These are phyloP conservation scores for Solanum habrochaites DNA, from an alignment of 257 asterid species.

Conservation along the genomic window DNA sequence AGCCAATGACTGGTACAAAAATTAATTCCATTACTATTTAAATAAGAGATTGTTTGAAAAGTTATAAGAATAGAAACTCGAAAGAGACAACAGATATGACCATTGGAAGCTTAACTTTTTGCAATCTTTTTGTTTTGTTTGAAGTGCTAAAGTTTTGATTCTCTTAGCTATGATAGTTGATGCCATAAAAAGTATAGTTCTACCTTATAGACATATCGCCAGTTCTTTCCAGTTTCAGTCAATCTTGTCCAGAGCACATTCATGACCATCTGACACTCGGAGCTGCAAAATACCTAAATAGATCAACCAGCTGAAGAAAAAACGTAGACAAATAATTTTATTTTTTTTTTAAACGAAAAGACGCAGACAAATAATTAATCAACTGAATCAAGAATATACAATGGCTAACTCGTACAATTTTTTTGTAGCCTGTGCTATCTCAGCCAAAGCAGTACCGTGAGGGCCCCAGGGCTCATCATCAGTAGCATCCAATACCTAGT, in stretches of 20 bases:
- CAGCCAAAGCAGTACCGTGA: conserved; percentile 91
- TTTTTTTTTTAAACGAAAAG: neutral
- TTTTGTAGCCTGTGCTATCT: conserved; percentile 85
- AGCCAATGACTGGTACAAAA: conserved; percentile 54
- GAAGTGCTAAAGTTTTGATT: neutral
- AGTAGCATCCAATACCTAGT: conserved; percentile 88
- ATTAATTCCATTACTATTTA: neutral
- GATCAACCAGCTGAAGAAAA: conserved; percentile 13
- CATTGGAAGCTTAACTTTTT: neutral
- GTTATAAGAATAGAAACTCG: neutral
- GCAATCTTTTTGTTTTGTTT: neutral
- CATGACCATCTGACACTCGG: conserved; percentile 86
- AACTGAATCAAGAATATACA: neutral
- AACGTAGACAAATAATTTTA: neutral
- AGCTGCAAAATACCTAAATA: conserved; percentile 43
- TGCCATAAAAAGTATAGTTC: neutral
- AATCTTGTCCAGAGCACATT: conserved; percentile 85
- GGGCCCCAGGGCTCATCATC: conserved; percentile 99
- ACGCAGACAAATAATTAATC: neutral
- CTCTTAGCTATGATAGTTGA: neutral
- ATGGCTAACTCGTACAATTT: conserved; percentile 46
- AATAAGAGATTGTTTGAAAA: neutral
- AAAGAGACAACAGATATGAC: neutral
- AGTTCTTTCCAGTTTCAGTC: conserved; percentile 71
- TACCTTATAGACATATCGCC: conserved; percentile 94